These are phyloP conservation scores for Cryphonectria parasitica DNA, from an alignment of 2,329 filamentous ascomycete species.

Conservation along the genomic window DNA sequence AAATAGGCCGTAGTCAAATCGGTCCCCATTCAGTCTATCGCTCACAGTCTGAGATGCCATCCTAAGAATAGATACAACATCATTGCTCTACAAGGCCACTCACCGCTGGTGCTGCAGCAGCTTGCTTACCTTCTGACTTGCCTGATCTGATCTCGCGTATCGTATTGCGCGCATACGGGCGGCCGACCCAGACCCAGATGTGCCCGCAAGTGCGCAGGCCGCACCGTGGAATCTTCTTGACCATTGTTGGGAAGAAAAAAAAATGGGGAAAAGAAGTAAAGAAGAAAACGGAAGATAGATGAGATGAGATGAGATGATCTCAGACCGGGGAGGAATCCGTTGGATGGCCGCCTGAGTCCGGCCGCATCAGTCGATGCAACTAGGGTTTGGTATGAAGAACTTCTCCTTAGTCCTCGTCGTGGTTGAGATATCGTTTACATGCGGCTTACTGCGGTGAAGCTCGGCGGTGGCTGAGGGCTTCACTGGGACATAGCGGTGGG, in stretches of 20 bases:
- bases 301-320: neutral
- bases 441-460: neutral
- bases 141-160: conserved; percentile 3
- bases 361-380: neutral
- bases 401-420: neutral
- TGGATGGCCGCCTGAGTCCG: neutral
- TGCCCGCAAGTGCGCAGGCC: neutral
- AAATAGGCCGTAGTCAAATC: neutral
- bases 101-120: neutral
- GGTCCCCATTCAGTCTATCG: neutral
- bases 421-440: neutral
- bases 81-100: neutral
- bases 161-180: neutral
- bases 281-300: neutral
- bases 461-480: conserved; percentile 1
- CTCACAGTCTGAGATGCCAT: neutral
- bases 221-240: neutral
- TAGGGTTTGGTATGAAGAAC: neutral
- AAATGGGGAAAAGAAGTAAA: no score
- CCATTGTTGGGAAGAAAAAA: neutral
- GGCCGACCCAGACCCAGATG: neutral
- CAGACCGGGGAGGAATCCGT: neutral
- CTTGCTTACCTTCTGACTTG: neutral
- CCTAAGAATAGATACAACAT: neutral
- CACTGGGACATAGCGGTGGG: neutral